Percentiles rank a stretch among this genome's conserved stretches.
These are phyloP conservation scores for Postia placenta DNA, from an alignment of 768 basidiomycete species.

Conservation along the genomic window DNA sequence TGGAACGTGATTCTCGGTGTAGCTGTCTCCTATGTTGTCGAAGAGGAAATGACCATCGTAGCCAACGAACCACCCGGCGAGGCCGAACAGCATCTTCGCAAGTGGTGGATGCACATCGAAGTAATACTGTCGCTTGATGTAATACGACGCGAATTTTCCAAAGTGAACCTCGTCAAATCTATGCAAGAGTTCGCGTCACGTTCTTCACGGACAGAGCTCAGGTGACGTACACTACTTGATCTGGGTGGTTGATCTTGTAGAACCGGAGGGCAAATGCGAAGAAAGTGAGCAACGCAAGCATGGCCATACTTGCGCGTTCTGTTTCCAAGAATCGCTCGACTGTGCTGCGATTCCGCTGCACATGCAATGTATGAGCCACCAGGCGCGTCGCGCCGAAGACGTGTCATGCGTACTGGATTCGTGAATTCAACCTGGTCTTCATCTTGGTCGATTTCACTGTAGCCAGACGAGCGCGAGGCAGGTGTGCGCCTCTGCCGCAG, in stretches of 20 bases:
- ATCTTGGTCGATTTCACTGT: constrained; percentile 5
- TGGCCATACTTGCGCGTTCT: constrained; percentile 50
- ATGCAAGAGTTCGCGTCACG: constrained; percentile 2
- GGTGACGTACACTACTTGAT: constrained; percentile 82
- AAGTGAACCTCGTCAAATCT: constrained; percentile 99
- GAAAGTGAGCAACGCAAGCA: constrained; percentile 61
- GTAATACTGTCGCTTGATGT: constrained; percentile 90
- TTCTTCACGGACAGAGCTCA: not conserved
- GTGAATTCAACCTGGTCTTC: constrained; percentile 13
- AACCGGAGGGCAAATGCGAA: constrained; percentile 82
- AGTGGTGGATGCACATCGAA: constrained; percentile 99
- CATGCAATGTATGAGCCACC: not conserved
- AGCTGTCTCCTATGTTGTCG: constrained; percentile 93
- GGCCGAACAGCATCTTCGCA: constrained; percentile 90
- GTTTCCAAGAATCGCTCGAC: constrained; percentile 61
- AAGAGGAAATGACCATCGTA: constrained; percentile 94
- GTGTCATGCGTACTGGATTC: constrained; percentile 19
- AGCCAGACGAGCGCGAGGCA: constrained; percentile 4
- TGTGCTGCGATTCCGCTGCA: constrained; percentile 50
- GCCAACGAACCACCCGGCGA: constrained; percentile 95
- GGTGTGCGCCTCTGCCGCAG: constrained; percentile 5
- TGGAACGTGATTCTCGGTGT: constrained; percentile 80
- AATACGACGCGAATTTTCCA: constrained; percentile 95
- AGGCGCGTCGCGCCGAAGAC: constrained; percentile 1
- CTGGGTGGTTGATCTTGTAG: constrained; percentile 92